Evolutionary conservation across 441 rosid species (phyloP).

Genomic region (Kokia cookei): DNA sequence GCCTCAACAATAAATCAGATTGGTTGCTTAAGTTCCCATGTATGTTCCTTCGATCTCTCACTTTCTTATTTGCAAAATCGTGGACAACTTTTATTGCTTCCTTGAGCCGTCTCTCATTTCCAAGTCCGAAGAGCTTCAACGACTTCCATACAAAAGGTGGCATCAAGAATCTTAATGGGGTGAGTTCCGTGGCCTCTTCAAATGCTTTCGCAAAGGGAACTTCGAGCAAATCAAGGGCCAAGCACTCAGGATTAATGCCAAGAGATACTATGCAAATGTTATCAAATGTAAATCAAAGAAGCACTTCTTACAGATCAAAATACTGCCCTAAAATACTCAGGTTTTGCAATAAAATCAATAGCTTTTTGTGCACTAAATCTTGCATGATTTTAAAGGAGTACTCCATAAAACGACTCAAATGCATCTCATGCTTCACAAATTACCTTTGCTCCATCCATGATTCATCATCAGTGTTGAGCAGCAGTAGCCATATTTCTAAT

Average conservation of each 20-base stretch:
- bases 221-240: constrained; percentile 45
- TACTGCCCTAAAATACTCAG: constrained; percentile 25
- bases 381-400: constrained; percentile 43
- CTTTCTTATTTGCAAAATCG: constrained; percentile 44
- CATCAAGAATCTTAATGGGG: constrained; percentile 46
- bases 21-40: constrained; percentile 30
- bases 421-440: constrained; percentile 49
- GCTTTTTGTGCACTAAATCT: constrained; percentile 46
- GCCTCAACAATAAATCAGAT: constrained; percentile 58
- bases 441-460: constrained; percentile 63
- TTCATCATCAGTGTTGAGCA: constrained; percentile 45
- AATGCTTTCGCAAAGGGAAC: constrained; percentile 74
- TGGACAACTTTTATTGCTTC: constrained; percentile 54
- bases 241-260: constrained; percentile 66
- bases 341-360: constrained; percentile 40
- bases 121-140: constrained; percentile 44
- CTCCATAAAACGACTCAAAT: constrained; percentile 42
- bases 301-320: constrained; percentile 65
- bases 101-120: constrained; percentile 50
- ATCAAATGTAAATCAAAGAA: constrained; percentile 66
- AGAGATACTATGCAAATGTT: constrained; percentile 60
- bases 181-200: constrained; percentile 67
- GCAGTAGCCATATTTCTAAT: too few species aligned
- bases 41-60: constrained; percentile 31
- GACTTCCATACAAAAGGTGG: constrained; percentile 66